Evolutionary conservation across 306 rosid species (phyloP), one percentile per base, ranked within the genome.

Genomic region (Vigna radiata): DNA sequence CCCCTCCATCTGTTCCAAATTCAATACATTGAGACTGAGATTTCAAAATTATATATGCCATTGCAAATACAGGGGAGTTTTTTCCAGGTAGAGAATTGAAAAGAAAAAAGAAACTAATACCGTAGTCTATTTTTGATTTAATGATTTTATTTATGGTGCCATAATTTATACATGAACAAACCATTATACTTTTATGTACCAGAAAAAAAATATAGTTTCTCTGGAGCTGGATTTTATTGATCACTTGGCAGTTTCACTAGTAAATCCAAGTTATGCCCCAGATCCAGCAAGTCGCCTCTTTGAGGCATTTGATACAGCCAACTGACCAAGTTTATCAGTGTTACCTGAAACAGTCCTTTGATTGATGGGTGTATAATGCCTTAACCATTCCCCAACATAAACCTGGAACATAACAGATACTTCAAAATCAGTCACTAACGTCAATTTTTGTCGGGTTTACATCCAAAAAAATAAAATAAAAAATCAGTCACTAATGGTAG

Each of bases 261-360:
- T 15, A 44, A 23, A 31, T 18, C 18, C 55, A 36, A 36, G 21
- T n/a, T 89, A 93, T 60, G 83, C 41, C 31, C 87, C 90, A 6
- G 96, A 83, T 68, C 98, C 98, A 50, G 93, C 80, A 53, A 91
- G 85, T 5, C 97, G 86, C 75, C 98, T 89, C 81, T 82, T 86
- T 0, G 98, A 87, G 69, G 97, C 96, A 70, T 93, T 93, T 7
- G 98, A 93, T 78, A 91, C 70, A 8, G 96, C 80, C 79, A 93
- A 90, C 78, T 82, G 92, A 56, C 89, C 87, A 15, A 91, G 96
- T 83, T 79, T 87, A 78, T 93, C 97, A 7, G 86, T 87, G 61
- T 83, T 86, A 11, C 47, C 60, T 19, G 88, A 63, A 29, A 53
- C 79, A 21, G 81, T 66, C 52, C 97, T 75, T 78, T 88, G 90